A percentile compares a stretch with the other conserved stretches of the same genome.
These are phyloP conservation scores for Begonia loranthoides DNA, from an alignment of 306 rosid genomes.

Conservation along the genomic window DNA sequence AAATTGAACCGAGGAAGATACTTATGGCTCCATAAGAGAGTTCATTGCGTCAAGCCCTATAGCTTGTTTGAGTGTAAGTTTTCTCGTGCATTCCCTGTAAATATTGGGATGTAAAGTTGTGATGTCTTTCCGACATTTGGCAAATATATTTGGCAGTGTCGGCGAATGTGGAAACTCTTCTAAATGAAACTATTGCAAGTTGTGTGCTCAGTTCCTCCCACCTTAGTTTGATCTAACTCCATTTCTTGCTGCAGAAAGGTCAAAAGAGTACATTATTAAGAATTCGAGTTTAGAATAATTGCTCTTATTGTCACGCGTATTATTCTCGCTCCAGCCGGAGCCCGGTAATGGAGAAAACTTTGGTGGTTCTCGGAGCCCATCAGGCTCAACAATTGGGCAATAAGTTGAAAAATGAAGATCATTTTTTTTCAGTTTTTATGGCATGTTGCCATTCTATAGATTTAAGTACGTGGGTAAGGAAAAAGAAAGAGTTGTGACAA, in stretches of 20 bases:
- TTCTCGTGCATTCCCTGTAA: neutral
- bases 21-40: constrained; percentile 25
- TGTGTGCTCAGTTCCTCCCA: too few species aligned
- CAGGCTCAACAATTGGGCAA: constrained; percentile 32
- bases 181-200: too few species aligned
- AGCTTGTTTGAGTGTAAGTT: neutral
- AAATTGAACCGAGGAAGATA: constrained; percentile 28
- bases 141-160: too few species aligned
- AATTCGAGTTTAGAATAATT: too few species aligned
- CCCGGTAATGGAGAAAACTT: constrained; percentile 87
- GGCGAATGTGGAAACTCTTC: too few species aligned
- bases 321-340: constrained; percentile 60
- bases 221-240: too few species aligned
- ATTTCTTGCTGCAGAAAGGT: too few species aligned
- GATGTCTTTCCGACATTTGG: neutral
- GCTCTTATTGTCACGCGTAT: neutral
- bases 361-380: constrained; percentile 79
- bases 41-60: neutral
- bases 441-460: constrained; percentile 10
- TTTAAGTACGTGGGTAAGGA: constrained; percentile 19
- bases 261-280: too few species aligned
- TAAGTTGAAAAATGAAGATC: constrained; percentile 43
- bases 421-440: too few species aligned
- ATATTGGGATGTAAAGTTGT: neutral
- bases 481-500: too few species aligned